phyloP scores from a whole-genome alignment of 805 yeast species.

The Nakazawaea anatomiae region DNA sequence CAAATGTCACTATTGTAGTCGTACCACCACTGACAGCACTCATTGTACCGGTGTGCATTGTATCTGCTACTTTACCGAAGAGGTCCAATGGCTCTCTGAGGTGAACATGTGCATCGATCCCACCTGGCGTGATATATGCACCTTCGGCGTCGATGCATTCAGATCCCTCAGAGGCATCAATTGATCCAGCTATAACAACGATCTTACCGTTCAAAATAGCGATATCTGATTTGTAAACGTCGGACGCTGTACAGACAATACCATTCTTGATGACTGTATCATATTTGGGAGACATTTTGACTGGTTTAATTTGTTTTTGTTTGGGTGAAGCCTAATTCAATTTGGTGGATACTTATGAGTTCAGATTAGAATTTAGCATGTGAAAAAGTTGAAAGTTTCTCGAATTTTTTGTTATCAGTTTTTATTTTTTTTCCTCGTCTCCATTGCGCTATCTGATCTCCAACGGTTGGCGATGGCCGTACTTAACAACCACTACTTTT shows the following conservation, averaged over 20 bases:
- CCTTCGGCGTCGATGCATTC: constrained; percentile 36
- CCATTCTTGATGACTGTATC: constrained; percentile 10
- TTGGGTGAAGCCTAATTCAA: no score
- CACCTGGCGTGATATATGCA: constrained; percentile 44
- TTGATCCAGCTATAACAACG: constrained; percentile 5
- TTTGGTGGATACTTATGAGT: no score
- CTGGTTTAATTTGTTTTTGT: background rate
- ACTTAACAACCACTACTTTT: no score
- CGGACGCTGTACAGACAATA: constrained; percentile 9
- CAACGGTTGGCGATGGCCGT: background rate
- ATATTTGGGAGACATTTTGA: background rate
- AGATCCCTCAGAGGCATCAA: constrained; percentile 11
- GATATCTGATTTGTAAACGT: constrained; percentile 8
- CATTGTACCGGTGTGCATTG: constrained; percentile 36
- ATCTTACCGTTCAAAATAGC: constrained; percentile 9
- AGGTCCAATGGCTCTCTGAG: constrained; percentile 35
- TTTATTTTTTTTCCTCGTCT: background rate
- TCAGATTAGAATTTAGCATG: no score
- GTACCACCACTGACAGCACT: constrained; percentile 47
- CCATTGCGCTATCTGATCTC: background rate
- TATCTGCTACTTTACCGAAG: constrained; percentile 29
- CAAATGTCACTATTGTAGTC: constrained; percentile 42
- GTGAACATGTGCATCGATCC: constrained; percentile 46
- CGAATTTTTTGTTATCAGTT: background rate
- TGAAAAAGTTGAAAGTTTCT: no score